These are phyloP conservation scores for Malus hybrid DNA, from an alignment of 331 rosid genomes.

Conservation along the genomic window DNA sequence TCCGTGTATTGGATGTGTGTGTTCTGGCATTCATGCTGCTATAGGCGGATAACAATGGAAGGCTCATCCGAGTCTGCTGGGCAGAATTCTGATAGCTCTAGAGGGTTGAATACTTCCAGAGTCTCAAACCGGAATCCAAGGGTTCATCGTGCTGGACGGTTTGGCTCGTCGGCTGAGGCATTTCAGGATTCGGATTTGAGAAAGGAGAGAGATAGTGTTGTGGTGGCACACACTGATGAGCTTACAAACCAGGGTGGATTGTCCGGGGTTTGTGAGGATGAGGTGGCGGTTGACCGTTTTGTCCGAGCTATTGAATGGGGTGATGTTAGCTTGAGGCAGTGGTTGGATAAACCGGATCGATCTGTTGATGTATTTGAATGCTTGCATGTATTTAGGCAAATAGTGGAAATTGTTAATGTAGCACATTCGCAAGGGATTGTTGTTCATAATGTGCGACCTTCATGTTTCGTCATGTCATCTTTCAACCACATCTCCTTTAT, in stretches of 20 bases:
- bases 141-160: slow-evolving; percentile 23
- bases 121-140: slow-evolving; percentile 47
- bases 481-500: slow-evolving; percentile 86
- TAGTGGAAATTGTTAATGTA: slow-evolving; percentile 67
- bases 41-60: slow-evolving; percentile 65
- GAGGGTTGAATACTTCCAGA: slow-evolving; percentile 57
- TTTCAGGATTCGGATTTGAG: slow-evolving; percentile 37
- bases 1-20: slow-evolving; percentile 36
- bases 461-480: slow-evolving; percentile 94
- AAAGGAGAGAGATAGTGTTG: slow-evolving; percentile 46
- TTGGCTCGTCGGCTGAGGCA: slow-evolving; percentile 39
- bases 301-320: slow-evolving; percentile 57
- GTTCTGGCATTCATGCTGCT: slow-evolving; percentile 46
- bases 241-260: slow-evolving; percentile 38
- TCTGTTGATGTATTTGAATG: slow-evolving; percentile 64
- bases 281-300: slow-evolving; percentile 41
- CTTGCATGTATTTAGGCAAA: slow-evolving; percentile 81
- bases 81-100: slow-evolving; percentile 50
- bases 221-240: slow-evolving; percentile 35
- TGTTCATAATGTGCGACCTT: slow-evolving; percentile 90
- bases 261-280: slow-evolving; percentile 60
- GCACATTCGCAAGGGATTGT: slow-evolving; percentile 88
- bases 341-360: slow-evolving; percentile 84
- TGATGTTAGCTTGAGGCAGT: slow-evolving; percentile 84
- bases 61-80: slow-evolving; percentile 63